phyloP scores from a whole-genome alignment of 2,329 filamentous ascomycete genomes.

The Lasiodiplodia gonubiensis region DNA sequence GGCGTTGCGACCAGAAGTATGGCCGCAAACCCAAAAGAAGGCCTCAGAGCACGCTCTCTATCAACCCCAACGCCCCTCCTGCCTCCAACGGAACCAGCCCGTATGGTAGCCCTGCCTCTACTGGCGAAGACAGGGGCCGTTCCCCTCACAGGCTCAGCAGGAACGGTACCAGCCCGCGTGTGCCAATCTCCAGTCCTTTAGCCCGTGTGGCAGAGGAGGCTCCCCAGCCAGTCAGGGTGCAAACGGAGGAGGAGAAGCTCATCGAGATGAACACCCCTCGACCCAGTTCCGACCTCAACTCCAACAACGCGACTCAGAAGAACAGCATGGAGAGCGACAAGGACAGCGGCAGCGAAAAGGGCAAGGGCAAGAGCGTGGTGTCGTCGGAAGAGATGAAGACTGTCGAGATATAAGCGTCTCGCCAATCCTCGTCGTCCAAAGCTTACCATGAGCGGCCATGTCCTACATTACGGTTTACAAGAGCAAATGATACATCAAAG shows the following conservation, averaged over 20 bases:
- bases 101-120: constrained; percentile 65
- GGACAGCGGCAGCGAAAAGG: constrained; percentile 41
- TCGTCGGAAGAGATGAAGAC: constrained; percentile 53
- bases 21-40: constrained; percentile 66
- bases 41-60: constrained; percentile 53
- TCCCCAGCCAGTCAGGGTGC: constrained; percentile 46
- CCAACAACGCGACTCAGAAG: constrained; percentile 34
- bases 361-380: constrained; percentile 33
- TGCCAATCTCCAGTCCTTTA: constrained; percentile 72
- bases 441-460: neutral
- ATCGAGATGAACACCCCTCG: constrained; percentile 50
- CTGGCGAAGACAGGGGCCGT: constrained; percentile 65
- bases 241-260: constrained; percentile 49
- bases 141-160: constrained; percentile 70
- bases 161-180: constrained; percentile 68
- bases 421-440: neutral
- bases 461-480: constrained; percentile 26
- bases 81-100: constrained; percentile 56
- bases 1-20: constrained; percentile 95
- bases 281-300: constrained; percentile 45
- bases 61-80: constrained; percentile 57
- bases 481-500: constrained; percentile 27
- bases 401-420: constrained; percentile 50
- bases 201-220: constrained; percentile 76
- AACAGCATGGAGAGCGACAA: constrained; percentile 47